phyloP scores from a whole-genome alignment of 2,329 filamentous ascomycete species.

The Macrophomina tecta region DNA sequence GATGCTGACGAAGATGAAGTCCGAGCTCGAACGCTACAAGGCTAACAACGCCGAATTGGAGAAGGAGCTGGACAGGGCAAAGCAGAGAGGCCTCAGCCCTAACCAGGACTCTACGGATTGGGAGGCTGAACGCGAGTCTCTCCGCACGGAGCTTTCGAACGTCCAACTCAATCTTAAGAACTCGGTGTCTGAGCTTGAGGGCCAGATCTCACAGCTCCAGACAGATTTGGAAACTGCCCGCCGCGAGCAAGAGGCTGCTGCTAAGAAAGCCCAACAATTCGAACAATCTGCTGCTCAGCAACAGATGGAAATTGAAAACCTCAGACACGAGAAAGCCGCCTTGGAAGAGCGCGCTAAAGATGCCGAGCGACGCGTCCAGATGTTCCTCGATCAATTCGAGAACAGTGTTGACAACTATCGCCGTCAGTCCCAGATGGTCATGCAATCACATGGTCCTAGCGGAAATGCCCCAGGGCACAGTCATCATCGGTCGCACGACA shows the following conservation, averaged over 20 bases:
- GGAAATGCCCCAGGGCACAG: conserved; percentile 32
- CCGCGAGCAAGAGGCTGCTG: conserved; percentile 72
- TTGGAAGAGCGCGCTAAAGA: conserved; percentile 86
- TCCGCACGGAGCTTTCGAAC: conserved; percentile 72
- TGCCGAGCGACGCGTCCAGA: conserved; percentile 89
- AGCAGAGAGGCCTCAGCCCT: conserved; percentile 46
- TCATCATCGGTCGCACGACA: conserved; percentile 60
- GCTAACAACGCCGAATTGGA: conserved; percentile 82
- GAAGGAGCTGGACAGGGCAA: conserved; percentile 72
- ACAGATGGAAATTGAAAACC: conserved; percentile 74
- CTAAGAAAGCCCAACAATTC: conserved; percentile 59
- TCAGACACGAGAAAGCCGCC: conserved; percentile 80
- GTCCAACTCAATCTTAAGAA: conserved; percentile 72
- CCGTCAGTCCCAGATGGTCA: conserved; percentile 64
- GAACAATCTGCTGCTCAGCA: conserved; percentile 59
- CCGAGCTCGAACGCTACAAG: conserved; percentile 94
- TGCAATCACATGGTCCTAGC: not conserved
- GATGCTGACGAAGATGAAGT: conserved; percentile 98
- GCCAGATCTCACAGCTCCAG: conserved; percentile 70
- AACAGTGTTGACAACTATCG: conserved; percentile 93
- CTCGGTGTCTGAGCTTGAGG: conserved; percentile 72
- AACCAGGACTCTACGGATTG: conserved; percentile 63
- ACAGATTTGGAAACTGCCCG: conserved; percentile 71
- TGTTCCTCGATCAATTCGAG: conserved; percentile 93
- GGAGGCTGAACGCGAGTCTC: conserved; percentile 72